Evolutionary conservation across 108 stramenopile genomes (phyloP).

Genomic region (Skeletonema marinoi): DNA sequence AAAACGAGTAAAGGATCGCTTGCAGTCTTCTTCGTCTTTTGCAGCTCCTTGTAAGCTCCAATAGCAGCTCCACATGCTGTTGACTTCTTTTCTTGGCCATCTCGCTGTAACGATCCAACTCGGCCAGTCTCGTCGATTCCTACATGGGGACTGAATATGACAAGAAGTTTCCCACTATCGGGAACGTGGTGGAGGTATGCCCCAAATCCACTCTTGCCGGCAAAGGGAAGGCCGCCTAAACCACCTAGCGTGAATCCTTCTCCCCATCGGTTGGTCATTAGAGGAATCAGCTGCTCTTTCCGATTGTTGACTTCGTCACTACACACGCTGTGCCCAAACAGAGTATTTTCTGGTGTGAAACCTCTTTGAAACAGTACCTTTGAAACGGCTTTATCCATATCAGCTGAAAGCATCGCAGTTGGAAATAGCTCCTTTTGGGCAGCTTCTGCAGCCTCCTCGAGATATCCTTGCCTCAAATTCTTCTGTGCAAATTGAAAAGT

Average conservation of each 20-base stretch:
- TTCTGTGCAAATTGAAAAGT: constrained; percentile 43
- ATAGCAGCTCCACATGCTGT: constrained; percentile 28
- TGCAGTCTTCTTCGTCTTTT: constrained; percentile 17
- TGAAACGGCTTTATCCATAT: constrained; percentile 25
- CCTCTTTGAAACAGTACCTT: constrained; percentile 21
- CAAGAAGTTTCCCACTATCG: constrained; percentile 20
- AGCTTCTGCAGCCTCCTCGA: constrained; percentile 25
- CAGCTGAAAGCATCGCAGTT: constrained; percentile 35
- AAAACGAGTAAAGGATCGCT: constrained; percentile 10
- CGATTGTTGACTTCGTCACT: constrained; percentile 45
- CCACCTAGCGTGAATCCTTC: constrained; percentile 45
- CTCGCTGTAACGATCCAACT: constrained; percentile 11
- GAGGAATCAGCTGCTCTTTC: constrained; percentile 32
- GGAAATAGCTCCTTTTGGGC: constrained; percentile 24
- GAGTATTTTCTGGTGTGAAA: constrained; percentile 44
- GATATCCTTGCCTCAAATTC: constrained; percentile 7
- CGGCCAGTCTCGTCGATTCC: constrained; percentile 15
- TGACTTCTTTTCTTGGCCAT: constrained; percentile 12
- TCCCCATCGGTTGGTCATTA: constrained; percentile 35
- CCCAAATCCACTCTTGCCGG: constrained; percentile 42
- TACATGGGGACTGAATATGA: constrained; percentile 13
- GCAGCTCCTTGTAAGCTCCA: constrained; percentile 29
- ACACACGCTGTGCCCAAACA: constrained; percentile 41
- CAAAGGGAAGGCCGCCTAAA: constrained; percentile 44
- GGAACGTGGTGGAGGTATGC: constrained; percentile 50